phyloP scores from a whole-genome alignment of 345 rosid genomes.

The Balakata baccata region DNA sequence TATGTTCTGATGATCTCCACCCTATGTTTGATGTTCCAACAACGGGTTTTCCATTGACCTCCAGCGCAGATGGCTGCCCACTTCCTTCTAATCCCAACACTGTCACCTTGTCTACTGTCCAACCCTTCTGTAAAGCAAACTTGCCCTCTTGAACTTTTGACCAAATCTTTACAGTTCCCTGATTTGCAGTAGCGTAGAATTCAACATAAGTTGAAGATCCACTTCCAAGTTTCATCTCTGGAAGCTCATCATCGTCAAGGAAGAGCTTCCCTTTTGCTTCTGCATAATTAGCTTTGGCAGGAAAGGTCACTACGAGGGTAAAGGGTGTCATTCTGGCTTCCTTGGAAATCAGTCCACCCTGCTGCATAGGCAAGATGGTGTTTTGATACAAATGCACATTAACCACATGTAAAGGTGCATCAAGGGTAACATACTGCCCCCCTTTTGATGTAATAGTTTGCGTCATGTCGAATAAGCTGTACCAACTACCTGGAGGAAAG shows the following conservation, averaged over 20 bases:
- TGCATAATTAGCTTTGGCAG: slow-evolving; percentile 52
- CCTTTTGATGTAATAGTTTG: slow-evolving; percentile 47
- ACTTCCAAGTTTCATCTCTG: slow-evolving; percentile 76
- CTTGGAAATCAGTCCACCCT: slow-evolving; percentile 76
- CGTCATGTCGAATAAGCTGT: slow-evolving; percentile 71
- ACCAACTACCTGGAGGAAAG: slow-evolving; percentile 94
- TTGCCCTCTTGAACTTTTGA: slow-evolving; percentile 70
- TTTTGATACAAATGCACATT: slow-evolving; percentile 83
- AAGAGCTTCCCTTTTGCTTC: slow-evolving; percentile 71
- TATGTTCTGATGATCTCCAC: slow-evolving; percentile 47
- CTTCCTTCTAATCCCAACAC: slow-evolving; percentile 69
- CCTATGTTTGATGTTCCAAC: slow-evolving; percentile 25
- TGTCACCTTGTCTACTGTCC: slow-evolving; percentile 58
- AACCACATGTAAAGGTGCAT: slow-evolving; percentile 71
- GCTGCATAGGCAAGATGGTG: slow-evolving; percentile 87
- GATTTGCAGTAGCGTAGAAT: slow-evolving; percentile 53
- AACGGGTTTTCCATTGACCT: slow-evolving; percentile 42
- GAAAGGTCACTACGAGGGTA: slow-evolving; percentile 67
- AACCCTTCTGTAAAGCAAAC: slow-evolving; percentile 70
- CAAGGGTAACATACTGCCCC: slow-evolving; percentile 56
- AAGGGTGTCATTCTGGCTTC: slow-evolving; percentile 88
- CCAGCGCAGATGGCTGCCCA: slow-evolving; percentile 41
- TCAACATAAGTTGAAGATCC: slow-evolving; percentile 62
- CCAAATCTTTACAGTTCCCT: slow-evolving; percentile 76
- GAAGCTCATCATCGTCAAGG: slow-evolving; percentile 85